Evolutionary conservation across 306 rosid species (phyloP).

Genomic region (Oemleria cerasiformis): DNA sequence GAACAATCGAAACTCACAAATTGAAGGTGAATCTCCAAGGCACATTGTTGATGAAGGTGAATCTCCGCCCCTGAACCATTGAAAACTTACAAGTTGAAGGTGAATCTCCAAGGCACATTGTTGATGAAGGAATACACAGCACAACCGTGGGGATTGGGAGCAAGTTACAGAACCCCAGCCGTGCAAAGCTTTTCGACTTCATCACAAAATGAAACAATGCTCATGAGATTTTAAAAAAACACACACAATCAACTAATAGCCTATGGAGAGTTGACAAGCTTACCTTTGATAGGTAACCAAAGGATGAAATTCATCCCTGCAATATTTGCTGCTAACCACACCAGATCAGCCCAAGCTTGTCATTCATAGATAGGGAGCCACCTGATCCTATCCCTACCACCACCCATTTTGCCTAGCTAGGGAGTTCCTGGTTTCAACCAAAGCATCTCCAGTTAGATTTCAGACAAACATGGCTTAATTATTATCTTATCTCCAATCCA

Average conservation of each 20-base stretch:
- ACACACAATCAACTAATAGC: neutral
- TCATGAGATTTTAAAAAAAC: neutral
- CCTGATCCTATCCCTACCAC: neutral
- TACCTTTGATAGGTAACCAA: constrained; percentile 1
- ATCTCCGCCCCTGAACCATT: too few relatives aligned
- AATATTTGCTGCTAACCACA: neutral
- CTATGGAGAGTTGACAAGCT: neutral
- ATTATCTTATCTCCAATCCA: too few relatives aligned
- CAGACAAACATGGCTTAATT: neutral
- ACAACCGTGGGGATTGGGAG: neutral
- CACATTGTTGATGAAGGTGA: too few relatives aligned
- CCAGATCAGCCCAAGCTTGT: neutral
- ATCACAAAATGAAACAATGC: neutral
- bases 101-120: too few relatives aligned
- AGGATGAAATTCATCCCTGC: neutral
- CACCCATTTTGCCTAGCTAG: neutral
- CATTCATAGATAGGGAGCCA: neutral
- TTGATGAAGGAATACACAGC: too few relatives aligned
- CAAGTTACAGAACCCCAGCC: too few relatives aligned
- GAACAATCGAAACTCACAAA: too few relatives aligned
- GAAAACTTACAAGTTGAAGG: too few relatives aligned
- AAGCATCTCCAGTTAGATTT: neutral
- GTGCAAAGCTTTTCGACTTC: neutral
- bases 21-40: too few relatives aligned
- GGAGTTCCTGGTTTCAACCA: neutral